A percentile compares a stretch with the other conserved stretches of the same genome.
Evolutionary conservation across 192 early-diverging fungal genomes (phyloP).

Genomic region (Chytriomyces sp.): DNA sequence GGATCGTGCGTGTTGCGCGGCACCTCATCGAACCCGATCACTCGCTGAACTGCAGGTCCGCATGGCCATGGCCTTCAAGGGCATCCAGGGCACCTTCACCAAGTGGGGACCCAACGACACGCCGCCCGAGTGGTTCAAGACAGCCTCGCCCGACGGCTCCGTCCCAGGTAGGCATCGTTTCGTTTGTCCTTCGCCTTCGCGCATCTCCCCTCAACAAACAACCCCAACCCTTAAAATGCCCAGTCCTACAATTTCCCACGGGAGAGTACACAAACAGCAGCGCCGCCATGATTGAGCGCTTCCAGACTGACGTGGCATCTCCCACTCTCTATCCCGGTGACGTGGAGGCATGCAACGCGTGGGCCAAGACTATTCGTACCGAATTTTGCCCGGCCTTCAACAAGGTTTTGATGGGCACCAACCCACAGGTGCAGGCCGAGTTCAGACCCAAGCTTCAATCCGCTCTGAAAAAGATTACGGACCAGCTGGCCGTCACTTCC

Average conservation of each 20-base stretch:
- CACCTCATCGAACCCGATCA: background rate
- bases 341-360: background rate
- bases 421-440: slow-evolving; percentile 22
- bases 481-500: background rate
- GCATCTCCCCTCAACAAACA: background rate
- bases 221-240: background rate
- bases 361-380: slow-evolving; percentile 2
- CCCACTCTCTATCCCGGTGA: background rate
- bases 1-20: too few relatives aligned
- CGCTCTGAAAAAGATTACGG: background rate
- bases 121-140: slow-evolving; percentile 4
- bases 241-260: slow-evolving; percentile 20
- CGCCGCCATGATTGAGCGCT: slow-evolving; percentile 5
- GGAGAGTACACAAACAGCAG: slow-evolving; percentile 7
- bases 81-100: background rate
- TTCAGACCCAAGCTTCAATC: slow-evolving; percentile 15
- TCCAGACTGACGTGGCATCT: background rate
- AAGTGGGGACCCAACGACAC: background rate
- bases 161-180: background rate
- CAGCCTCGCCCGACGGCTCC: background rate
- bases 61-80: slow-evolving; percentile 11
- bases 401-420: slow-evolving; percentile 11
- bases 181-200: background rate
- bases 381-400: slow-evolving; percentile 5
- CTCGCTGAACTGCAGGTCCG: slow-evolving; percentile 30